Evolutionary conservation across 129 eudicot species (phyloP), one percentile per base, ranked within the genome.

Genomic region (Centella asiatica): DNA sequence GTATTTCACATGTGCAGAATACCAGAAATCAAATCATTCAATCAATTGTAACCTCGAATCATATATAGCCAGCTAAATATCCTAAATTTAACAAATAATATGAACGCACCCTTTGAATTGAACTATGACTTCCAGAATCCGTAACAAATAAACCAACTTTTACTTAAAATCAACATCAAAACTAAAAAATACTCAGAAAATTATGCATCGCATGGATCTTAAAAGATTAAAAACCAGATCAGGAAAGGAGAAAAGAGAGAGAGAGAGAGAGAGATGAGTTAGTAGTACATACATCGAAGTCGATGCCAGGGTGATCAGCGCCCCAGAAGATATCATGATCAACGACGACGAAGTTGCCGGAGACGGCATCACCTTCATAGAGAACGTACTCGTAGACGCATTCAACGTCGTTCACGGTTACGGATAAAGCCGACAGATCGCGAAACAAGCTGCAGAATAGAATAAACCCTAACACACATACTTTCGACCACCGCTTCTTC

Each of bases 261-360:
- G 45, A 64, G 11, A 13, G 32, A 48, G 45, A 20, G 47, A 5
- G 9, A 6, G 27, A 55, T 5, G 4, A 2, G 20, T 39, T 2
- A 56, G 24, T 33, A 2, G 23, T 61, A 7, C 42, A 69, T 68
- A 88, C 96, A 28, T 71, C 71, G 46, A 90, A 77, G 61, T 90
- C 97, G 61, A 90, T 90, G 67, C 97, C 97, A n/a, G 97, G 97
- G 65, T 90, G 95, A 78, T 90, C 97, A 27, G 87, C 76, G 78
- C 97, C 77, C 97, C 97, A 90, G 73, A 86, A 90, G 44, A 90
- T 90, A 54, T 90, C 97, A 61, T 90, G 97, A 83, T 90, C 97
- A 28, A 90, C 97, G 57, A 90, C 97, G 34, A 90, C 97, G 50
- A 90, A 90, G 77, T 90, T 90, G 14, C 97, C 97, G 7, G 94